Percentiles rank a stretch among this genome's conserved stretches.
Conservation (phyloP, 202 grass and related monocot species). For the Elaeis oleifera region DNA sequence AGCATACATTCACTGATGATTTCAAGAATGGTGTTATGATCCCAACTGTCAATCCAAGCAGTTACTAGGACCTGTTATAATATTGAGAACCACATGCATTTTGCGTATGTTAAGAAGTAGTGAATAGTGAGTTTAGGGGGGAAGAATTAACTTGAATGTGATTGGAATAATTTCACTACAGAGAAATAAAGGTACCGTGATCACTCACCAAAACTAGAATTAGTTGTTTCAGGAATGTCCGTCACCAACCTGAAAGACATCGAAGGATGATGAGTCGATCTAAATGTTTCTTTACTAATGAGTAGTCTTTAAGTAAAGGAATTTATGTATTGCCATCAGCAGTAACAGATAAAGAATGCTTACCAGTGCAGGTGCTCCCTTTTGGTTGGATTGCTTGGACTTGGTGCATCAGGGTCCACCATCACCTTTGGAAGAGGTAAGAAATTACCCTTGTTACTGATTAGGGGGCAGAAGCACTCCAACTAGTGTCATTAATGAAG, state of each 20-base stretch:
- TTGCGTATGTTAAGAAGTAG: no score
- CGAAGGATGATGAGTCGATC: neutral
- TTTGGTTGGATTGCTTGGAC: conserved; percentile 83
- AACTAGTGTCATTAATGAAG: no score
- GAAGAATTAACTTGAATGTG: no score
- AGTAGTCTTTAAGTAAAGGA: conserved; percentile 22
- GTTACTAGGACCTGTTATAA: no score
- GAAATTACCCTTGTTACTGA: no score
- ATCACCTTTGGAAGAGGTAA: conserved; percentile 56
- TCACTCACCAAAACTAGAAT: conserved; percentile 78
- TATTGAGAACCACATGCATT: no score
- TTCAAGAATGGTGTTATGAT: no score
- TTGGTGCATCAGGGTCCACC: conserved; percentile 97
- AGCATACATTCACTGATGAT: no score
- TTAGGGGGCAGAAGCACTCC: no score
- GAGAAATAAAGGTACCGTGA: conserved; percentile 1
- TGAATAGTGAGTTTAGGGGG: no score
- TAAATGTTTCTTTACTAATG: conserved; percentile 3
- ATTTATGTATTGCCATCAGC: conserved; percentile 3
- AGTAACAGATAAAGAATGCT: conserved; percentile 21
- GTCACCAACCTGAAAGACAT: conserved; percentile 78
- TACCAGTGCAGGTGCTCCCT: conserved; percentile 98
- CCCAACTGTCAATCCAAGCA: no score
- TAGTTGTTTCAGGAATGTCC: conserved; percentile 88
- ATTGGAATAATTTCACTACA: no score